These are phyloP conservation scores for Kodamaea suecica DNA, from an alignment of 1,139 yeast genomes.

Conservation along the genomic window DNA sequence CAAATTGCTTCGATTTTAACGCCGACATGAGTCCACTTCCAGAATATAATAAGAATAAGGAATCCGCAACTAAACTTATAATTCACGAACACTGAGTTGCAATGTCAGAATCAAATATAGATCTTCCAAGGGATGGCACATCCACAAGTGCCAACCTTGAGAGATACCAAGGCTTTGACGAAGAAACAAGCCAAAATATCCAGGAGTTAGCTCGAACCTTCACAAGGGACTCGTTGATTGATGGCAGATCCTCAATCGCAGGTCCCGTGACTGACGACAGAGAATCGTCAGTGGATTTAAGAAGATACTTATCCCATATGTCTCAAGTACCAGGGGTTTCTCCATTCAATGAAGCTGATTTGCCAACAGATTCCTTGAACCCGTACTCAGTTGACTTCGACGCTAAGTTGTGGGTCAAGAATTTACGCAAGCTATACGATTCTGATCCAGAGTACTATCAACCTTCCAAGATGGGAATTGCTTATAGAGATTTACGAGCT, in stretches of 20 bases:
- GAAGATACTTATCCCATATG: constrained; percentile 44
- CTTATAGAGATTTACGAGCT: constrained; percentile 66
- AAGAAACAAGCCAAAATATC: constrained; percentile 32
- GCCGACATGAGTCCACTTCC: no score
- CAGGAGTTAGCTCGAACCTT: constrained; percentile 61
- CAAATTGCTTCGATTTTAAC: no score
- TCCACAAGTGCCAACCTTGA: no score
- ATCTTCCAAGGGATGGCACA: no score
- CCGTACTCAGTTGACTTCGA: constrained; percentile 53
- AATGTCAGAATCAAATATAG: no score
- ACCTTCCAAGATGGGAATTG: constrained; percentile 62
- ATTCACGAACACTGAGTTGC: no score
- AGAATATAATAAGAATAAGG: no score
- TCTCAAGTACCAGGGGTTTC: constrained; percentile 51
- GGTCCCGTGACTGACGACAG: constrained; percentile 5
- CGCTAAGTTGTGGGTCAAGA: constrained; percentile 70
- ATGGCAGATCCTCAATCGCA: background rate
- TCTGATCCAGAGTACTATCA: constrained; percentile 65
- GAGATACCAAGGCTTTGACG: constrained; percentile 38
- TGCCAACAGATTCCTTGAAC: constrained; percentile 20
- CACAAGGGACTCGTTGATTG: constrained; percentile 22
- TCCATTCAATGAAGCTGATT: constrained; percentile 24
- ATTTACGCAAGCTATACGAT: constrained; percentile 54
- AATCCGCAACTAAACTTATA: no score
- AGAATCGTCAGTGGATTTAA: constrained; percentile 15